Evolutionary conservation across 208 protist genomes (phyloP).

Genomic region (Leptomonas pyrrhocoris): DNA sequence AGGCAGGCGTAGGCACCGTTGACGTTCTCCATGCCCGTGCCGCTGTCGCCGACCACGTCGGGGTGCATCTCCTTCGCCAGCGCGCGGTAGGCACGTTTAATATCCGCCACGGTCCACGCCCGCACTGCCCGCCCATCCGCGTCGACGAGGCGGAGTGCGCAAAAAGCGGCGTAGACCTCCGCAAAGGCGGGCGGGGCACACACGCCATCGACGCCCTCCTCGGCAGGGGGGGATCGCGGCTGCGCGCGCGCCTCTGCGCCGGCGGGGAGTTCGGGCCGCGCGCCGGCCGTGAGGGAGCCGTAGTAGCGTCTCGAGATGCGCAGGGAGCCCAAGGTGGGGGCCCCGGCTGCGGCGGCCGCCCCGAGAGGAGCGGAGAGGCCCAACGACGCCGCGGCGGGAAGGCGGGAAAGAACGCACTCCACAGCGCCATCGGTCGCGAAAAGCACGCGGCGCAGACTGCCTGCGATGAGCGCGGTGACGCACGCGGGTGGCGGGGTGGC

Average conservation of each 20-base stretch:
- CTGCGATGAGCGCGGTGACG: no score
- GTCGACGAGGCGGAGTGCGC: slow-evolving; percentile 23
- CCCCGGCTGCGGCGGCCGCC: neutral
- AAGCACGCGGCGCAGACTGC: no score
- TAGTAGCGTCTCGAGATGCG: slow-evolving; percentile 13
- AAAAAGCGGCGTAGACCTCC: slow-evolving; percentile 27
- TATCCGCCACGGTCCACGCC: slow-evolving; percentile 29
- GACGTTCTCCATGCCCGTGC: slow-evolving; percentile 45
- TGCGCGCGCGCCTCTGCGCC: no score
- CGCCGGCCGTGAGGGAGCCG: neutral
- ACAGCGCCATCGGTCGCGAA: neutral
- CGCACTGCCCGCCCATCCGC: slow-evolving; percentile 19
- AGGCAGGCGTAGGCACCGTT: slow-evolving; percentile 43
- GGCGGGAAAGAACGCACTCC: neutral
- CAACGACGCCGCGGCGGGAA: neutral
- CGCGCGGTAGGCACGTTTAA: slow-evolving; percentile 47
- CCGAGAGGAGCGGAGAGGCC: neutral
- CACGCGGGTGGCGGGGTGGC: no score
- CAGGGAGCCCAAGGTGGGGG: neutral
- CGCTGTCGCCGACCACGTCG: slow-evolving; percentile 40
- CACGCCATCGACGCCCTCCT: no score
- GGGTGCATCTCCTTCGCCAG: slow-evolving; percentile 48
- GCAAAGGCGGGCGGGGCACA: slow-evolving; percentile 15
- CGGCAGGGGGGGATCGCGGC: no score
- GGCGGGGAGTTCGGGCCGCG: no score